Percentiles rank a stretch among this genome's conserved stretches.
Evolutionary conservation across 208 protist genomes (phyloP).

Genomic region (Leishmania gerbilli): DNA sequence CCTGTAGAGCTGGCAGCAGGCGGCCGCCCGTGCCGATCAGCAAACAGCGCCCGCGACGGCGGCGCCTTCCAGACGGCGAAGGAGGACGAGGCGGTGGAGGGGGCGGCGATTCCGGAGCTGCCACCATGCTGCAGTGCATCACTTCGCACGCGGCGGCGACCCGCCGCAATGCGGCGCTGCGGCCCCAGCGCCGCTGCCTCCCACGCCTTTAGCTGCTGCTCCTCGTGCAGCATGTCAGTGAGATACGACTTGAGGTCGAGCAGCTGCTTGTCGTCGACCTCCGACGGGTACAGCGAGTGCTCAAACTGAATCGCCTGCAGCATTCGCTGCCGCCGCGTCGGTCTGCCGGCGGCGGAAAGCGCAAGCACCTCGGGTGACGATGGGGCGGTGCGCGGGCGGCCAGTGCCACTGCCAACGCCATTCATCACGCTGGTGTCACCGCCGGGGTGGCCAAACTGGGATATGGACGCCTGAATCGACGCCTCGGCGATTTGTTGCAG

Average conservation of each 20-base stretch:
- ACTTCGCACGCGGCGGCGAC: conserved; percentile 25
- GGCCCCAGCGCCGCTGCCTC: conserved; percentile 27
- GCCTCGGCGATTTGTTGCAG: conserved; percentile 54
- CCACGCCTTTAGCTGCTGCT: conserved; percentile 34
- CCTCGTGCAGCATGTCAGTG: conserved; percentile 67
- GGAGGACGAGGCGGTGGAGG: conserved; percentile 9
- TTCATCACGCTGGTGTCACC: conserved; percentile 24
- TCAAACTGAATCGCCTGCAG: conserved; percentile 72
- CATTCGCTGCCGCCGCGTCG: conserved; percentile 33
- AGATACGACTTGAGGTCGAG: conserved; percentile 79
- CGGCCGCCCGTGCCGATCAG: conserved; percentile 34
- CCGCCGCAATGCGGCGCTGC: conserved; percentile 26
- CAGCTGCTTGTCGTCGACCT: conserved; percentile 80
- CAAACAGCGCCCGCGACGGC: conserved; percentile 24
- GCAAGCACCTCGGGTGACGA: conserved; percentile 14
- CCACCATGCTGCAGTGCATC: conserved; percentile 4
- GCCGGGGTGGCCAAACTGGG: conserved; percentile 38
- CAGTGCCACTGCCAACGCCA: conserved; percentile 4
- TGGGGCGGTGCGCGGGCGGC: conserved; percentile 27
- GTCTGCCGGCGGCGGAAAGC: conserved; percentile 17
- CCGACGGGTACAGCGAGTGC: conserved; percentile 81
- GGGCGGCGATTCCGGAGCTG: neutral
- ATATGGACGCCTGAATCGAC: conserved; percentile 28
- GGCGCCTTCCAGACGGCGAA: conserved; percentile 22
- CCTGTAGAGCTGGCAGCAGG: conserved; percentile 3